phyloP scores from a whole-genome alignment of 2,329 filamentous ascomycete species.

The Pseudogymnoascus sp. region DNA sequence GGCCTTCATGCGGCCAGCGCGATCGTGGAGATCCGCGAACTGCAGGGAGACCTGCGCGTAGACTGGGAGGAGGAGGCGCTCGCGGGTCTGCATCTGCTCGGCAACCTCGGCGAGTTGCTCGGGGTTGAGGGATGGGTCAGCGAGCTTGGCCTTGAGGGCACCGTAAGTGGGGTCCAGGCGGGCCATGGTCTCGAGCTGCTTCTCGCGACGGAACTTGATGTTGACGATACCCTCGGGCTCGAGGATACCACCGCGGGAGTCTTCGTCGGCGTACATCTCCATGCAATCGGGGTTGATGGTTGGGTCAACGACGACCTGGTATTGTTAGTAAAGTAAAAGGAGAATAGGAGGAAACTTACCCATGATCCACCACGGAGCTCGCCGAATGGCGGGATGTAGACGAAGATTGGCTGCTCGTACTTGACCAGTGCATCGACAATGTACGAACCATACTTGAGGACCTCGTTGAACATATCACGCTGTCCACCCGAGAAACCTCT shows the following conservation, averaged over 20 bases:
- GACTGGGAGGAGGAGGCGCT: conserved; percentile 82
- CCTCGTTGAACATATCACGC: conserved; percentile 99
- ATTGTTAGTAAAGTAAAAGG: conserved; percentile 26
- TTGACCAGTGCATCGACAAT: conserved; percentile 98
- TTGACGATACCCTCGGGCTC: conserved; percentile 97
- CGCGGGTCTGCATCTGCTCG: conserved; percentile 72
- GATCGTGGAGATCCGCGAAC: conserved; percentile 95
- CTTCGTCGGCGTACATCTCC: conserved; percentile 99
- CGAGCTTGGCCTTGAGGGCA: conserved; percentile 71
- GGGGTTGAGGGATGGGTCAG: conserved; percentile 53
- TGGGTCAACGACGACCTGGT: conserved; percentile 83
- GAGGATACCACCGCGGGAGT: conserved; percentile 90
- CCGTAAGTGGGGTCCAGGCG: conserved; percentile 81
- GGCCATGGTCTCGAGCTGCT: conserved; percentile 95
- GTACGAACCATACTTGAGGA: conserved; percentile 98
- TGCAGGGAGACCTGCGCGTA: conserved; percentile 94
- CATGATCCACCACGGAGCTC: conserved; percentile 98
- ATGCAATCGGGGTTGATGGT: conserved; percentile 95
- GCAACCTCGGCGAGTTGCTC: conserved; percentile 75
- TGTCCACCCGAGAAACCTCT: conserved; percentile 99
- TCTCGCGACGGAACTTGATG: conserved; percentile 97
- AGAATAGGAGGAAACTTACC: conserved; percentile 39
- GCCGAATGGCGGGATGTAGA: conserved; percentile 95
- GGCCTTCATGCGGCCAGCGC: conserved; percentile 93
- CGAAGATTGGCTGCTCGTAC: conserved; percentile 96